phyloP scores from a whole-genome alignment of 768 basidiomycete genomes.

The Mycena floridula region DNA sequence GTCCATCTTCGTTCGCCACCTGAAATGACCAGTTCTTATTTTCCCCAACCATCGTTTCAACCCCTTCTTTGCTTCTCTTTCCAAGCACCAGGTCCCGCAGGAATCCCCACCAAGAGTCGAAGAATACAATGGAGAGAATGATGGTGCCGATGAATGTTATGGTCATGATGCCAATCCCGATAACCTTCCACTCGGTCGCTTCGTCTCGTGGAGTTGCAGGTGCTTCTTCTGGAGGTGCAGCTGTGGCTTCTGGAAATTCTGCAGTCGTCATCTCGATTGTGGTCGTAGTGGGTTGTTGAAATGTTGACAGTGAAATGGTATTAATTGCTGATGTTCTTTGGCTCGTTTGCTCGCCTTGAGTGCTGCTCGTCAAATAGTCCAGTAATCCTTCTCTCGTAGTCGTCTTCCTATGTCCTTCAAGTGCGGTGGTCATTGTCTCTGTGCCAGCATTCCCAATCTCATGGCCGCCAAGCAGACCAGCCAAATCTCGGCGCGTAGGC shows the following conservation, averaged over 20 bases:
- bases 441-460: no score
- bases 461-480: background rate
- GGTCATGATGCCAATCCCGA: slow-evolving; percentile 62
- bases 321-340: no score
- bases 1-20: slow-evolving; percentile 38
- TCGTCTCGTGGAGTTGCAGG: slow-evolving; percentile 32
- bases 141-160: slow-evolving; percentile 51
- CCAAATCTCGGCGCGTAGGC: background rate
- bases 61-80: slow-evolving; percentile 22
- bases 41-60: slow-evolving; percentile 59
- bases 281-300: no score
- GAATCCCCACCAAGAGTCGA: slow-evolving; percentile 67
- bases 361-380: no score
- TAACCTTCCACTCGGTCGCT: slow-evolving; percentile 58
- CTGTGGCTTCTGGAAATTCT: slow-evolving; percentile 1
- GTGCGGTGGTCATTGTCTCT: no score
- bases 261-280: no score
- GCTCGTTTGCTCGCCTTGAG: no score
- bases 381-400: no score
- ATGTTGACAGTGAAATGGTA: no score
- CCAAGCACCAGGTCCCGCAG: slow-evolving; percentile 43
- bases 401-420: no score
- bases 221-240: slow-evolving; percentile 10
- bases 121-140: slow-evolving; percentile 57
- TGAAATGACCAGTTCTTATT: slow-evolving; percentile 57